Evolutionary conservation across 352 stramenopile species (phyloP), one percentile per base, ranked within the genome.

Genomic region (Phytophthora aleatoria): DNA sequence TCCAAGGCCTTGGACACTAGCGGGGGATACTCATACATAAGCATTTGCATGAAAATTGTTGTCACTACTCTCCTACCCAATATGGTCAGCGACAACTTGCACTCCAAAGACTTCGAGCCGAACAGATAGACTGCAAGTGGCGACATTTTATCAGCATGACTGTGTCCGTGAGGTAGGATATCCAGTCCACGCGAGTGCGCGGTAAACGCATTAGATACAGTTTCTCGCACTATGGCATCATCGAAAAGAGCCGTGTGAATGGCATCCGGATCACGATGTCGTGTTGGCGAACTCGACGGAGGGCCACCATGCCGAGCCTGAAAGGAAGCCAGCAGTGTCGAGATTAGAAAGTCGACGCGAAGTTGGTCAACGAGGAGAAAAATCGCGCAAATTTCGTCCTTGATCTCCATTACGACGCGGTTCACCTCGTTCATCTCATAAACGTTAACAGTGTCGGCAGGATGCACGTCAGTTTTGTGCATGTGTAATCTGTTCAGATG

Each of bases 1-100:
- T 92, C 81, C 30, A 92, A 74, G n/a, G 81, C 76, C 55, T 88
- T 89, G 0, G 79, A 85, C 4, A 92, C 83, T 8, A 92, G 72
- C 10, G 81, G 81, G 13, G 83, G 81, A 61, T 92, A 87, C 53
- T 90, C 81, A 49, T 90, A 90, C 83, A 92, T 90, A 3, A 92
- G 71, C 81, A 90, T 79, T 55, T 92, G 83, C 77, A 90, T 85
- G 12, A 92, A 64, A 20, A 92, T 69, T 2, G 81, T 90, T 11
- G 77, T 82, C 35, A 86, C 67, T 30, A 71, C 64, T 45, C 76
- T 77, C 9, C 52, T 48, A 3, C 77, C 71, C 33, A 92, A 53
- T 41, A 69, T 62, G 8, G 67, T 58, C 0, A 92, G 76, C 35
- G 81, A 89, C 39, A 87, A 75, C 43, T 76, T 85, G 71, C 83